Base-by-base conservation (phyloP, 2,329 filamentous ascomycete genomes). In the Tolypocladium sp. region DNA sequence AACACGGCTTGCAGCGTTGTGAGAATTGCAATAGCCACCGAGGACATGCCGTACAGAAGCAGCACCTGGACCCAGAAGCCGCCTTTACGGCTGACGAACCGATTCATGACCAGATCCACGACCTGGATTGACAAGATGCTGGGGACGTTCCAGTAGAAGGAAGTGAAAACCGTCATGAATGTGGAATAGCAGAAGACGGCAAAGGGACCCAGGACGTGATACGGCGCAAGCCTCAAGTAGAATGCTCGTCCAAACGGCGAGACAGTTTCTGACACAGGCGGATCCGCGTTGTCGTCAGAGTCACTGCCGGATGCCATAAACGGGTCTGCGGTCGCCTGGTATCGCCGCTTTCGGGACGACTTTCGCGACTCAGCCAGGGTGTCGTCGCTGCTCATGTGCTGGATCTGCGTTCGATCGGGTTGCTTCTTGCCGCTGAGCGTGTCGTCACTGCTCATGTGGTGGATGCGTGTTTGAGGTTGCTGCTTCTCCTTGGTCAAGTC, bases 201-300 rank as follows among this genome's bases (percentile, higher is more conserved):
- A 58, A 73, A 73, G 13, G 76, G 76, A 2, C 76, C 74, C 49
- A 80, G 69, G 30, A 84, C 81, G 49, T 72, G 71, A 70, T 83
- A 84, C 1, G 77, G 72, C 2, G 81, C 79, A 55, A 77, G 68
- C 22, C 74, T 73, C 53, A 77, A 71, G 68, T 83, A 83, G 67
- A 83, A 84, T 2, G 82, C 81, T 12, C 80, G 75, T 37, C 81
- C 81, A 62, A 85, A 84, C 0, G 82, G 81, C 3, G 74, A 74
- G 8, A 70, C 62, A 25, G 64, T 62, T 27, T 63, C 55, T 15
- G 58, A 38, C 9, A 57, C 40, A 5, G 44, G 20, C 4, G 55
- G 37, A 10, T 60, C 57, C 1, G 54, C 42, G 7, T 57, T 57
- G 22, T 60, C 58, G 25, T 64, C 62, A 12, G 57, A 63, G 38